Conservation (phyloP, 257 asterid species). For the Galeopsis tetrahit region DNA sequence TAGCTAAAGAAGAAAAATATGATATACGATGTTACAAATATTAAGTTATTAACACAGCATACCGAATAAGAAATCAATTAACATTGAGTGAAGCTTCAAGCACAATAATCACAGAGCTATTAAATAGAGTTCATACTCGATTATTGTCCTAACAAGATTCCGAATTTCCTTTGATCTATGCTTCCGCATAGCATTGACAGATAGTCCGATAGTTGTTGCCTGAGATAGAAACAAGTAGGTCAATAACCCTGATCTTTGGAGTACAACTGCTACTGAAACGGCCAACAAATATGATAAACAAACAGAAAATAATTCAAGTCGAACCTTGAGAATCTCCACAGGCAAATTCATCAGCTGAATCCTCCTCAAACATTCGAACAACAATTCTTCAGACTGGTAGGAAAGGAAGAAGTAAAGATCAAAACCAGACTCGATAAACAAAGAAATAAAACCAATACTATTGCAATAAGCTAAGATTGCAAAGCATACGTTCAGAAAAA, state of each 20-base stretch:
- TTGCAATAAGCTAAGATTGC: constrained; percentile 16
- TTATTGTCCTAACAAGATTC: constrained; percentile 46
- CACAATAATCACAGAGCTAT: constrained; percentile 26
- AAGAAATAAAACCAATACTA: constrained; percentile 8
- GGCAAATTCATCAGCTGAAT: constrained; percentile 77
- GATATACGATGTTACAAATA: neutral
- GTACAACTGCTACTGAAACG: constrained; percentile 5
- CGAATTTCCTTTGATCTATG: constrained; percentile 57
- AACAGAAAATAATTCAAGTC: constrained; percentile 19
- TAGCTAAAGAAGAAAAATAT: neutral
- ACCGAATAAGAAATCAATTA: constrained; percentile 16
- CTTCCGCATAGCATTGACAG: constrained; percentile 57
- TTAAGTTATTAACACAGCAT: neutral
- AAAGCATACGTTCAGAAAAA: constrained; percentile 4
- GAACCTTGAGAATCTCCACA: constrained; percentile 83
- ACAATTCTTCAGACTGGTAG: constrained; percentile 51
- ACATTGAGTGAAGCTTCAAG: constrained; percentile 15
- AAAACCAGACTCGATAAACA: constrained; percentile 2
- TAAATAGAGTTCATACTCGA: constrained; percentile 49
- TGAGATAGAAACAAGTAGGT: constrained; percentile 38
- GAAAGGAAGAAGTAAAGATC: constrained; percentile 23
- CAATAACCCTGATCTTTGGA: constrained; percentile 23
- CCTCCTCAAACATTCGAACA: constrained; percentile 75
- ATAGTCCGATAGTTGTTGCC: constrained; percentile 64
- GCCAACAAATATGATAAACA: constrained; percentile 6